A percentile compares a stretch with the other conserved stretches of the same genome.
phyloP scores from a whole-genome alignment of 768 basidiomycete genomes.

The Lepiota venenata region DNA sequence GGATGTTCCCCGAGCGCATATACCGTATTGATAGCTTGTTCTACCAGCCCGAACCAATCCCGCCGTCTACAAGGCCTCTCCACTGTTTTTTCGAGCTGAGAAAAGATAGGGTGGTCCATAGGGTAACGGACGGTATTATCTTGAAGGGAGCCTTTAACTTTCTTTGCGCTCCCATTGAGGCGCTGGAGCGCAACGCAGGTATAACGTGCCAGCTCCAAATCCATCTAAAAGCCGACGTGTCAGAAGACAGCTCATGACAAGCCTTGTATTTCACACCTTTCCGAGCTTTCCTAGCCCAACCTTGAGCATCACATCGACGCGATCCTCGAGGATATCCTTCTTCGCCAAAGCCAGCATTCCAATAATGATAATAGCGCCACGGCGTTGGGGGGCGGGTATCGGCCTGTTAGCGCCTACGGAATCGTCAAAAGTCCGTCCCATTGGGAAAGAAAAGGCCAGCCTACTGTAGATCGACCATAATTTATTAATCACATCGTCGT shows the following conservation, averaged over 20 bases:
- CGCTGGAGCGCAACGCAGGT: conserved; percentile 93
- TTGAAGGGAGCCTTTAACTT: conserved; percentile 91
- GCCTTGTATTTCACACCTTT: conserved; percentile 46
- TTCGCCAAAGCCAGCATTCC: conserved; percentile 94
- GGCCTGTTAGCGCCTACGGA: conserved; percentile 64
- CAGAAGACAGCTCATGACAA: not conserved
- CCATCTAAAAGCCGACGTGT: conserved; percentile 47
- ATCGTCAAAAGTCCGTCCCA: not conserved
- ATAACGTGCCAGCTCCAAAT: conserved; percentile 87
- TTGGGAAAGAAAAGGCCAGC: conserved; percentile 21
- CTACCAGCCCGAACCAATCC: conserved; percentile 97
- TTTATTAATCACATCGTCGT: conserved; percentile 81
- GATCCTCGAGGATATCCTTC: conserved; percentile 68
- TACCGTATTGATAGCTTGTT: conserved; percentile 95
- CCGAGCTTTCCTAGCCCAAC: conserved; percentile 85
- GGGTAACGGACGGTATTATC: conserved; percentile 84
- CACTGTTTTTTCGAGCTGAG: conserved; percentile 76
- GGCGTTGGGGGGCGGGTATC: conserved; percentile 81
- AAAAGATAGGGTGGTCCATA: conserved; percentile 87
- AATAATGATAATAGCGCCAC: conserved; percentile 94
- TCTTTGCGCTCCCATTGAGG: conserved; percentile 92
- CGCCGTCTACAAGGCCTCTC: conserved; percentile 77
- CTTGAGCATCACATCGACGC: conserved; percentile 80
- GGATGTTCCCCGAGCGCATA: conserved; percentile 95
- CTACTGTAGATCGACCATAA: conserved; percentile 96